Percentiles rank a stretch among this genome's conserved stretches.
phyloP scores from a whole-genome alignment of 1,284 basidiomycete species.

The Cryptococcus jaspeensis region DNA sequence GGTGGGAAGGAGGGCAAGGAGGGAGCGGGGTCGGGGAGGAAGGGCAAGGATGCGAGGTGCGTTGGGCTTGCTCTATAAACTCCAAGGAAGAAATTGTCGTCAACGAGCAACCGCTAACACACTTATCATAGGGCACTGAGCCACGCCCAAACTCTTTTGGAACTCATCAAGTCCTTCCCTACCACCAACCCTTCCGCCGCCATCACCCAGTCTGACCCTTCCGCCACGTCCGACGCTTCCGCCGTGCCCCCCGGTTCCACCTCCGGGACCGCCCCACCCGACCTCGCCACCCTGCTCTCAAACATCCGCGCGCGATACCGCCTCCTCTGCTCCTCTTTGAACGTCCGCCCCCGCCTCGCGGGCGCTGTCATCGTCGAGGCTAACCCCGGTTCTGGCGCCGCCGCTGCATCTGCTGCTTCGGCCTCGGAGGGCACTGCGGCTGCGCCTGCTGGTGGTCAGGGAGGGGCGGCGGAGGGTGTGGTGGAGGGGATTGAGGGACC shows the following conservation, averaged over 20 bases:
- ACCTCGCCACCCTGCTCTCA: conserved; percentile 68
- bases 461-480: conserved; percentile 12
- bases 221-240: neutral
- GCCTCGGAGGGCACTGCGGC: conserved; percentile 9
- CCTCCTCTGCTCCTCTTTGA: conserved; percentile 77
- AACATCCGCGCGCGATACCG: conserved; percentile 87
- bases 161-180: conserved; percentile 74
- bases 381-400: conserved; percentile 10
- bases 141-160: conserved; percentile 68
- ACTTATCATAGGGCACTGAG: conserved; percentile 54
- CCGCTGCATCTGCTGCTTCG: conserved; percentile 29
- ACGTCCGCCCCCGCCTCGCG: conserved; percentile 61
- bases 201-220: neutral
- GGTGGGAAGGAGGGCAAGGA: neutral
- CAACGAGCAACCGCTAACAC: neutral
- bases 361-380: conserved; percentile 24
- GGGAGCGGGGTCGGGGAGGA: conserved; percentile 3
- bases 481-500: conserved; percentile 47
- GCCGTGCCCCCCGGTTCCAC: neutral
- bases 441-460: neutral
- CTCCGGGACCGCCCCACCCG: conserved; percentile 35
- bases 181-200: conserved; percentile 61
- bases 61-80: conserved; percentile 3
- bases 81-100: too few relatives aligned
- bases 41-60: conserved; percentile 34